Evolutionary conservation across 225 moss, liverwort and hornwort genomes (phyloP), one percentile per base, ranked within the genome.

Genomic region (Rhytidiadelphus loreus): DNA sequence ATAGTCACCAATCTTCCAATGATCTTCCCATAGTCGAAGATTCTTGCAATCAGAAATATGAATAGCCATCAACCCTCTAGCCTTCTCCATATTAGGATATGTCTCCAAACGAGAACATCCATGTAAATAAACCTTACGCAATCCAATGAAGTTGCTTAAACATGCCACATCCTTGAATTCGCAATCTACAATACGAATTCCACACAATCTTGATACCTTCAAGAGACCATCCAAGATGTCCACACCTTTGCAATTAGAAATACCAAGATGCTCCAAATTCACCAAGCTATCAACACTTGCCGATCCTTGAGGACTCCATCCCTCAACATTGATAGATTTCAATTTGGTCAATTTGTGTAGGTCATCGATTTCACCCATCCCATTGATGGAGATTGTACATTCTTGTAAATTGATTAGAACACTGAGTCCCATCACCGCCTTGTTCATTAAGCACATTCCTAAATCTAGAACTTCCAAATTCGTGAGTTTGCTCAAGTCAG

Each of bases 131-230:
- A 50, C 2, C 12, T 12, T 2, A 0, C 0, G 12, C 8, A 77
- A 48, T 32, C 19, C 74, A 74, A 19, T 74, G 2, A 48, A 12
- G 20, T 48, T 4, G 7, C 7, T 74, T 25, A 77, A 24, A 24
- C 15, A 55, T 55, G 55, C 9, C 9, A 55, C 24, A 77, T 55
- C 24, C 13, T 52, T 52, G 37, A 35, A 55, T 4, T 77, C 23
- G 2, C 74, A 74, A 48, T 32, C 4, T 0, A 0, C 0, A 0
- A 48, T 11, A 4, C 2, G 1, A 48, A 74, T 48, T 2, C 0
- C 12, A 0, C 0, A 16, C 2, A 74, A 74, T 12, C 48, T 48
- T 74, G 48, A 7, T 48, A 30, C 2, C 19, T 74, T 74, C 1
- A 12, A 74, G 12, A 1, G 30, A 7, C 74, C 74, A 74, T 12